These are phyloP conservation scores for Taphrina populina DNA, from an alignment of 1,139 yeast species.

Conservation along the genomic window DNA sequence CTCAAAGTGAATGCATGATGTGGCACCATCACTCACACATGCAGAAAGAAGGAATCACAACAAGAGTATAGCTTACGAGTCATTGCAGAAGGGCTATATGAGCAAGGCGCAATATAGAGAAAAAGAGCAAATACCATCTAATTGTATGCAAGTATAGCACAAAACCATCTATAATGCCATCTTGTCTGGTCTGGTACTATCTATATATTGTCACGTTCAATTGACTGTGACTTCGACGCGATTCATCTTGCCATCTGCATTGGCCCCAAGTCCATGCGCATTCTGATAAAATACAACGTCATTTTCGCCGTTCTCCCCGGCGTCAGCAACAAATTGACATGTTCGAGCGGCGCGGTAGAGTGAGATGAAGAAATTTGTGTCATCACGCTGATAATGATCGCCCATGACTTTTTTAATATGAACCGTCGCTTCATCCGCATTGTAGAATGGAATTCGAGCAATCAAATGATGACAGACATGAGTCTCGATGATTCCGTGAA, in stretches of 20 bases:
- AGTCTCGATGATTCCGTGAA: conserved; percentile 88
- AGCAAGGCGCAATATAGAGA: too few species aligned
- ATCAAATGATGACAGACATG: conserved; percentile 85
- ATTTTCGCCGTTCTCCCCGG: conserved; percentile 50
- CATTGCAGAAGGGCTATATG: too few species aligned
- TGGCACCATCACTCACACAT: too few species aligned
- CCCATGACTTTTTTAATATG: conserved; percentile 84
- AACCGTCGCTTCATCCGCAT: conserved; percentile 75
- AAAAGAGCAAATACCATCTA: too few species aligned
- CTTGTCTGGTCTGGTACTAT: too few species aligned
- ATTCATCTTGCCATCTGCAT: conserved; percentile 28
- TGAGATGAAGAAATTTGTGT: conserved; percentile 69
- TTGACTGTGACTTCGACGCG: conserved; percentile 14
- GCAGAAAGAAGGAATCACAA: too few species aligned
- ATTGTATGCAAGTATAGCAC: too few species aligned
- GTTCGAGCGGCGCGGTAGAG: conserved; percentile 69
- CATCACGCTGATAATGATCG: conserved; percentile 64
- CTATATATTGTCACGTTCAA: too few species aligned
- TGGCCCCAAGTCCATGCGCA: conserved; percentile 56
- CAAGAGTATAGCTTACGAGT: too few species aligned
- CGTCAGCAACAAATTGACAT: conserved; percentile 77
- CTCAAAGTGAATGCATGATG: too few species aligned
- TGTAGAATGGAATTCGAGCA: conserved; percentile 81
- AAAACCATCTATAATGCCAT: too few species aligned
- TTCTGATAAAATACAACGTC: conserved; percentile 80